Base-by-base conservation (phyloP, 176 grass and related monocot genomes). In the Phoenix roebelenii region DNA sequence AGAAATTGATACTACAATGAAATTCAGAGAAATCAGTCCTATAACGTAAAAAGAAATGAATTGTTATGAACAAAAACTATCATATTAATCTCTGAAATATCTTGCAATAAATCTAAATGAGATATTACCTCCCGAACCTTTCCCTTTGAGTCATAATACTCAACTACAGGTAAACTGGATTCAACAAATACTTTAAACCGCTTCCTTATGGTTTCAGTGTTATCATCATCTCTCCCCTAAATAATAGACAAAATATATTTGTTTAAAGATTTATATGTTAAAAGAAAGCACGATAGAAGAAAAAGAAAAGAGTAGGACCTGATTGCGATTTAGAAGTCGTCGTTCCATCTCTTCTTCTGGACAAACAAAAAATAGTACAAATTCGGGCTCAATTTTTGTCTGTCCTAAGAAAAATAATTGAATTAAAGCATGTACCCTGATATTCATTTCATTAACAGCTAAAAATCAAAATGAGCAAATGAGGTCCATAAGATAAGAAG, bases 171-270 rank as follows among this genome's bases (percentile, higher is more conserved):
- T 39, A 72, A 35, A 35, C 49, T 72, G 25, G 59, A 48, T 54
- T 73, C 70, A 23, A 63, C 15, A 44, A 62, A 73, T 44, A 63
- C 50, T 63, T 7, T 73, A 24, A 55, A 54, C 16, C 59, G 50
- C 15, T 73, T 73, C 2, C 18, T 53, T 63, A 73, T 73, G 58
- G 70, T 73, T 20, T 73, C 59, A 44, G 63, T 73, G 58, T 73
- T 55, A 55, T 73, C 59, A 55, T 73, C 59, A 17, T 44, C 70
- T 72, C 50, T 63, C 51, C 64, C 58, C 50, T 62, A 14, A 16
- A 54, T 30, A 15, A 53, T 12, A 24, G 3, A 54, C 7, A n/a
- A 44, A 23, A 25, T 22, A 52, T 25, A 24, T 54, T 22, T 22
- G 17, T 48, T 25, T 15, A 12, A 62, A 15, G 51, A 61, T 18